Percentiles rank a stretch among this genome's conserved stretches.
These are phyloP conservation scores for Lipomyces lipofer DNA, from an alignment of 805 yeast species.

Conservation along the genomic window DNA sequence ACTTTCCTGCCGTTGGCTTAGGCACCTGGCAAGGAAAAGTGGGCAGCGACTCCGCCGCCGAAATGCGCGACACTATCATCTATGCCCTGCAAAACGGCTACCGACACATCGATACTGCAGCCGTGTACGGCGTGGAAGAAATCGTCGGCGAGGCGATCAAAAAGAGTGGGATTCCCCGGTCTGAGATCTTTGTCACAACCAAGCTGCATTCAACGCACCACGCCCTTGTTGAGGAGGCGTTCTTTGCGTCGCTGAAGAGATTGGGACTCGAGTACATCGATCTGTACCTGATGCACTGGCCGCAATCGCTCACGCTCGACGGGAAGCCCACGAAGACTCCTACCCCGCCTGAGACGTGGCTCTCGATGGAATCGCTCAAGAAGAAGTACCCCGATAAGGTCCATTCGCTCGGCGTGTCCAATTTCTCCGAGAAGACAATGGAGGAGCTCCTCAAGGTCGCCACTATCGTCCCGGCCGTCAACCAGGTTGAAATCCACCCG, in stretches of 20 bases:
- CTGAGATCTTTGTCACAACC: constrained; percentile 63
- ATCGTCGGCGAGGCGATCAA: constrained; percentile 59
- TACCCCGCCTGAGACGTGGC: constrained; percentile 72
- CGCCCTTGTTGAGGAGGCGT: constrained; percentile 48
- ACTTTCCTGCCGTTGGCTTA: constrained; percentile 65
- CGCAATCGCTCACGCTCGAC: constrained; percentile 44
- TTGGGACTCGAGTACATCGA: constrained; percentile 64
- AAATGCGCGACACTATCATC: constrained; percentile 52
- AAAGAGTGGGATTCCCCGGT: constrained; percentile 46
- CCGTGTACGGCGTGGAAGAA: constrained; percentile 63
- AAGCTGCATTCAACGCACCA: constrained; percentile 52
- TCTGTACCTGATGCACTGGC: constrained; percentile 69
- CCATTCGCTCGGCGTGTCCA: constrained; percentile 67
- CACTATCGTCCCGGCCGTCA: constrained; percentile 60
- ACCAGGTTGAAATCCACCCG: constrained; percentile 78
- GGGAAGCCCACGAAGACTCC: constrained; percentile 47
- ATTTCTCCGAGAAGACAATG: constrained; percentile 56
- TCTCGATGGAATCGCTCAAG: constrained; percentile 59
- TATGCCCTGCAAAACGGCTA: constrained; percentile 66
- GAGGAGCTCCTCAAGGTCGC: constrained; percentile 52
- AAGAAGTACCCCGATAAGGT: constrained; percentile 65
- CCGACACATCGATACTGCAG: constrained; percentile 74
- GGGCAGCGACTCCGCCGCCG: constrained; percentile 56
- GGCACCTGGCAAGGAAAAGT: constrained; percentile 64
- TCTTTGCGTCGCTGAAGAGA: constrained; percentile 52